Evolutionary conservation across 441 rosid genomes (phyloP).

Genomic region (Bruguiera hainesii): DNA sequence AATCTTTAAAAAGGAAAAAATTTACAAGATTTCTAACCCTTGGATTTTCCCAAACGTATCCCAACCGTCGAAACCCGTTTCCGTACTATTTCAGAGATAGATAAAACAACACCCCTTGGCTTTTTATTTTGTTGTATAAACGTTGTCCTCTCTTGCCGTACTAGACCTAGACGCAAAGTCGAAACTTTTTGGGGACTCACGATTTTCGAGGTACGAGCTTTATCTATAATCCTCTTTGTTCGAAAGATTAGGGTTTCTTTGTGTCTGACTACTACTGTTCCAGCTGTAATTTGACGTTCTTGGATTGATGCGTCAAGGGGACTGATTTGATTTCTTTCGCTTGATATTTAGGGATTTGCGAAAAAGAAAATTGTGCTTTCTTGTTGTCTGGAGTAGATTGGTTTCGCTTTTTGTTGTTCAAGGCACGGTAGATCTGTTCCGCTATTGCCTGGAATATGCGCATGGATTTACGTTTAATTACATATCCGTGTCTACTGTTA

Average conservation of each 20-base stretch:
- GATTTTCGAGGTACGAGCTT: background rate
- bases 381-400: too few relatives aligned
- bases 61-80: slow-evolving; percentile 5
- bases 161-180: background rate
- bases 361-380: too few relatives aligned
- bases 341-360: too few relatives aligned
- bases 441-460: too few relatives aligned
- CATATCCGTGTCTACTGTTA: too few relatives aligned
- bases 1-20: too few relatives aligned
- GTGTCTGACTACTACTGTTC: background rate
- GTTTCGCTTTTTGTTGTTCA: too few relatives aligned
- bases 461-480: too few relatives aligned
- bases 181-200: background rate
- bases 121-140: too few relatives aligned
- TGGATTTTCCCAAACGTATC: slow-evolving; percentile 7
- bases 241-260: background rate
- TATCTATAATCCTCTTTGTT: background rate
- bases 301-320: background rate
- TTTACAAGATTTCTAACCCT: background rate
- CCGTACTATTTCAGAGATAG: background rate
- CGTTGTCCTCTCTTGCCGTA: background rate
- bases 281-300: background rate
- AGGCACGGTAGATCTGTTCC: too few relatives aligned
- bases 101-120: too few relatives aligned
- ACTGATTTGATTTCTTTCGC: background rate